Evolutionary conservation across 2,329 filamentous ascomycete genomes (phyloP), one percentile per base, ranked within the genome.

Genomic region (Beauveria sp.): DNA sequence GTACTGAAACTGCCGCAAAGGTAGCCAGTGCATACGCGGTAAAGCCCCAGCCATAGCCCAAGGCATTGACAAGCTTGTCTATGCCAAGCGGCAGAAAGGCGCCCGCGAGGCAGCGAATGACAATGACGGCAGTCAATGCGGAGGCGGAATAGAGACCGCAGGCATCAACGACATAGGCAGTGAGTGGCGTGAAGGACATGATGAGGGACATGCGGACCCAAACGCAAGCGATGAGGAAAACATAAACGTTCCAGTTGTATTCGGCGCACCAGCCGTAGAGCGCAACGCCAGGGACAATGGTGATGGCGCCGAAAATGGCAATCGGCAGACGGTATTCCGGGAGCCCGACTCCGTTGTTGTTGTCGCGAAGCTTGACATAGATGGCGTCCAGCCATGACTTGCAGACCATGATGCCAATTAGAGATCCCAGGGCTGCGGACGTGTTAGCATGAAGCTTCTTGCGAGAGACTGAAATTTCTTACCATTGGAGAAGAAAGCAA

Each of bases 61-160:
- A 8, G 7, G 10, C 22, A n/a, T 51, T 60, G 38, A 98, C 98
- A 18, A 74, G 77, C 61, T 74, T 96, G 84, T 96, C 96, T 73
- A 98, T 98, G 71, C 93, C 95, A 46, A 98, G 93, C 69, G 95
- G 95, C 43, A 98, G 87, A 77, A 98, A 98, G 66, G 95, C 93
- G 73, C 95, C 93, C 70, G 93, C 93, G 67, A 93, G 91, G 78
- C 98, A 98, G 65, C 89, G 89, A 71, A 92, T 49, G 28, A 64
- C 61, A 22, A 64, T 62, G 45, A 60, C 60, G 3, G 51, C 63
- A 3, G 63, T 60, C 24, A 64, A 28, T 3, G 63, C 63, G 1
- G 63, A 64, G 4, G 63, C 63, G 5, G 63, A 59, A 9, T 59
- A 62, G 5, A 60, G 20, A 20, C 60, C 63, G 50, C 60, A 60